phyloP scores from a whole-genome alignment of 495 filamentous ascomycete species.

The Lepidopterella palustris region DNA sequence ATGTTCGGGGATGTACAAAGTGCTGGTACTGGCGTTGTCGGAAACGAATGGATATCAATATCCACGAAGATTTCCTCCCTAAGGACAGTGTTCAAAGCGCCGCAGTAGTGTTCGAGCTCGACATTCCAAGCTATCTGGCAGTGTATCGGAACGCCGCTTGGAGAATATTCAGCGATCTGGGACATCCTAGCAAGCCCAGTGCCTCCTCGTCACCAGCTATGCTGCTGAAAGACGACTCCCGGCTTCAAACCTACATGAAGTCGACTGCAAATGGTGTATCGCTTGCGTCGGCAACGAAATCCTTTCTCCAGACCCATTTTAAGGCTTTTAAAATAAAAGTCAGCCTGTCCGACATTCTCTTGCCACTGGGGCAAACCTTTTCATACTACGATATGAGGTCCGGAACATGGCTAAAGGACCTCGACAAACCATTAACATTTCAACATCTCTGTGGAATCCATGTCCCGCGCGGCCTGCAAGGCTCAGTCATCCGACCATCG shows the following conservation, averaged over 20 bases:
- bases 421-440: slow-evolving; percentile 27
- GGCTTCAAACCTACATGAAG: slow-evolving; percentile 10
- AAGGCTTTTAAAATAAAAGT: slow-evolving; percentile 28
- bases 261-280: slow-evolving; percentile 19
- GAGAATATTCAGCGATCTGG: slow-evolving; percentile 29
- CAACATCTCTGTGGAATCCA: slow-evolving; percentile 29
- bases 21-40: slow-evolving; percentile 31
- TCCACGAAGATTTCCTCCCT: slow-evolving; percentile 45
- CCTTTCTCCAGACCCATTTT: slow-evolving; percentile 37
- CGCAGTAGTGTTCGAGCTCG: slow-evolving; percentile 42
- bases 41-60: slow-evolving; percentile 32
- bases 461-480: slow-evolving; percentile 25
- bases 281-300: slow-evolving; percentile 38
- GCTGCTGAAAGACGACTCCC: slow-evolving; percentile 22
- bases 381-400: slow-evolving; percentile 31
- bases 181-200: slow-evolving; percentile 17
- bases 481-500: slow-evolving; percentile 16
- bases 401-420: slow-evolving; percentile 31
- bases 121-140: slow-evolving; percentile 34
- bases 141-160: slow-evolving; percentile 42
- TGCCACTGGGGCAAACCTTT: slow-evolving; percentile 32
- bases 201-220: background rate
- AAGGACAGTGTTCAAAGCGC: slow-evolving; percentile 25
- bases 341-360: slow-evolving; percentile 27
- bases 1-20: slow-evolving; percentile 33